Base-by-base conservation (phyloP, 2,329 filamentous ascomycete species). In the Calcarisporium arbuscula region DNA sequence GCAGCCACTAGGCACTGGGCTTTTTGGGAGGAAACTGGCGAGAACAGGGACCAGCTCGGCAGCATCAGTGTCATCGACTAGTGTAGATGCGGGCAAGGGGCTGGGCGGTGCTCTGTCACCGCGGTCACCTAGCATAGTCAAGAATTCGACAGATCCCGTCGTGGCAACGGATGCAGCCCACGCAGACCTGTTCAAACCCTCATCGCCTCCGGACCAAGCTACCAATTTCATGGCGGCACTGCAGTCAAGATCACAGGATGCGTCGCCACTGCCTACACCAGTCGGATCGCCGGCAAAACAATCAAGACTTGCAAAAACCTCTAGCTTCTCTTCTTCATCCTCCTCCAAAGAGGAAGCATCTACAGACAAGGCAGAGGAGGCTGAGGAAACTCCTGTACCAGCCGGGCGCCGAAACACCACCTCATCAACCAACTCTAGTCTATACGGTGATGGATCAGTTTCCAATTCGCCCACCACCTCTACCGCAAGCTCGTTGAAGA, bases 151-250 rank as follows among this genome's bases (percentile, higher is more conserved):
- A 3, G 71, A 76, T 35, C 80, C 85, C 2, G 64, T 80, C 15
- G 73, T 89, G 6, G 77, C 74, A 19, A 77, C 80, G 1, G 80
- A 87, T 47, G 68, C 72, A 21, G 70, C 75, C 1, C 80, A 81
- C 42, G 77, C 78, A 15, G 81, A 87, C 40, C 67, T 78, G 10
- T 73, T 74, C 44, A 74, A 72, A 40, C 67, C 71, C 11, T 72
- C 69, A 5, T 73, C 72, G 20, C 68, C 70, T 5, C 70, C 73
- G 3, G 72, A 78, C 23, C 68, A 77, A 50, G 82, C 82, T 17
- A 68, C 71, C 16, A 74, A 67, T 44, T 68, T 73, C 18, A 85
- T 88, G 68, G 80, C 80, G 35, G 78, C 77, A 25, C 65, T 85
- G 25, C 77, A 82, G n/a, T 72, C 67, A 14, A 68, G 74, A 14